Conservation (phyloP, 257 asterid genomes). For the Petunia axillaris region DNA sequence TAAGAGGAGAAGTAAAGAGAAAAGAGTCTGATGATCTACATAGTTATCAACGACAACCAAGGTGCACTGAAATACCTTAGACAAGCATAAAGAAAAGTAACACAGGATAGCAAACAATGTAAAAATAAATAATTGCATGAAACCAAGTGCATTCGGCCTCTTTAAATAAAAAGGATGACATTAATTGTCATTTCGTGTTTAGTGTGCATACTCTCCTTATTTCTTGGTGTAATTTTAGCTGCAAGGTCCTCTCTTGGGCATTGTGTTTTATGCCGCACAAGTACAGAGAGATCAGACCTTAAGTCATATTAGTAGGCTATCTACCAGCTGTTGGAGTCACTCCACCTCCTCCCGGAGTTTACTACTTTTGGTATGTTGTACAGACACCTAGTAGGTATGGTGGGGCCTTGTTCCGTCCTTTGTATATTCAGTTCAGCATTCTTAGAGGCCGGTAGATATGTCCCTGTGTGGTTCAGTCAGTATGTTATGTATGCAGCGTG, state of each 20-base stretch:
- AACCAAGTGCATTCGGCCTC: neutral
- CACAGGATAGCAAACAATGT: neutral
- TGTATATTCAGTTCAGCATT: too few relatives aligned
- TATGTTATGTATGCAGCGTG: too few relatives aligned
- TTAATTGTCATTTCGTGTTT: neutral
- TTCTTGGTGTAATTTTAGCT: neutral
- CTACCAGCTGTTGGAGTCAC: too few relatives aligned
- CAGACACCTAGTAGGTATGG: too few relatives aligned
- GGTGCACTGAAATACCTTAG: neutral
- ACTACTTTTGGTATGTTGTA: too few relatives aligned
- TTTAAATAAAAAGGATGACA: neutral
- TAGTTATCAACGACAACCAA: neutral
- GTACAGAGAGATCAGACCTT: too few relatives aligned
- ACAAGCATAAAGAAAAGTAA: conserved; percentile 12
- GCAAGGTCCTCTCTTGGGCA: neutral
- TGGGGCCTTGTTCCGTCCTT: too few relatives aligned
- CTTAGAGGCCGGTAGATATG: too few relatives aligned
- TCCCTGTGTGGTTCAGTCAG: too few relatives aligned
- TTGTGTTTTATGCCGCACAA: too few relatives aligned
- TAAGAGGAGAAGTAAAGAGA: neutral
- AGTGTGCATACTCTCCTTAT: conserved; percentile 9
- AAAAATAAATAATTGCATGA: neutral
- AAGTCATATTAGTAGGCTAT: too few relatives aligned
- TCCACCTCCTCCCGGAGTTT: too few relatives aligned
- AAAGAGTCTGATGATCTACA: conserved; percentile 11